Base-by-base conservation (phyloP, 177 flowering plant genomes). In the Vitis hybrid region DNA sequence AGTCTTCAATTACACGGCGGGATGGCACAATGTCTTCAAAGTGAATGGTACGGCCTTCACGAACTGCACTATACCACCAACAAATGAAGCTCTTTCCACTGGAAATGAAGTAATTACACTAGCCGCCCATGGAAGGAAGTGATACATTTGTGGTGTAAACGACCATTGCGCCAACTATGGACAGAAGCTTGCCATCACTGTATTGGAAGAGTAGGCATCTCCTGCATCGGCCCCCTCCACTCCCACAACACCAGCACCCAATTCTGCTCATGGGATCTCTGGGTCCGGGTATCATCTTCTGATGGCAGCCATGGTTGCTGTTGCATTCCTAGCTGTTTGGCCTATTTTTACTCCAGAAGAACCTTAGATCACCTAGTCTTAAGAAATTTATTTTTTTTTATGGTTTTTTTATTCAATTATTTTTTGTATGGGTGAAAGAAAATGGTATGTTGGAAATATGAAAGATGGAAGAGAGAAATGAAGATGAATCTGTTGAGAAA, bases 141-240 rank as follows among this genome's bases (percentile, higher is more conserved):
- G 79, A 79, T 79, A 73, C 70, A 76, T 79, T 63, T 73, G 82
- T 61, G 75, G 77, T 10, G 73, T 76, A 1, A 65, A 62, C 11
- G 8, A 74, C 1, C 79, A 76, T 21, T 79, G 82, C 58, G 21
- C 39, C 39, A 33, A 53, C 1, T 2, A 1, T 15, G 78, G 75
- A 2, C 69, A 69, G 21, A 69, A 64, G 53, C 68, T 69, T 9
- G 18, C 19, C 15, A 69, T 69, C 10, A 51, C 58, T 1, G 72
- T 74, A 18, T 19, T 33, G 6, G 39, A 57, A 2, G 18, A 2
- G 31, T 16, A 2, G 10, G 5, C 51, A 2, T 14, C n/a, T 39
- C 16, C n/a, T 33, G 5, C 39, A 5, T 6, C 39, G 0, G 39
- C 39, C 39, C 6, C 39, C 39, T 33, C 5, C 39, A 33, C 39